Evolutionary conservation across 2,329 filamentous ascomycete genomes (phyloP).

Genomic region (Pseudonectria buxi): DNA sequence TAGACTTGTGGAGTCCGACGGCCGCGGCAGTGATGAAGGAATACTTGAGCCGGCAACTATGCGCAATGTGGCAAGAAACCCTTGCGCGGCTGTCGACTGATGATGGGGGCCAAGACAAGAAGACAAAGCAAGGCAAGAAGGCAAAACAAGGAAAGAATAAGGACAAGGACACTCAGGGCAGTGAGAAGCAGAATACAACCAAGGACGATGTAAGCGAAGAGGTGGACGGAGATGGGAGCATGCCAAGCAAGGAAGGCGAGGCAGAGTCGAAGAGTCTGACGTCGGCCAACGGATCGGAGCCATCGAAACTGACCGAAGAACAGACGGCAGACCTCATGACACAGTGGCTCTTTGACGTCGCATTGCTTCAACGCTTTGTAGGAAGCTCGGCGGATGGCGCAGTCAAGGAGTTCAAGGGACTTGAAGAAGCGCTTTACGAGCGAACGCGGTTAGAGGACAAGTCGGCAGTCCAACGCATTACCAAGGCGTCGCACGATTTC

Average conservation of each 20-base stretch:
- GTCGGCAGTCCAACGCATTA: constrained; percentile 45
- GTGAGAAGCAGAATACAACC: constrained; percentile 1
- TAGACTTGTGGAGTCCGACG: constrained; percentile 73
- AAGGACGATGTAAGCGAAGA: constrained; percentile 8
- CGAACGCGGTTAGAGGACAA: constrained; percentile 44
- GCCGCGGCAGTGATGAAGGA: constrained; percentile 59
- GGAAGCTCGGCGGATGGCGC: constrained; percentile 19
- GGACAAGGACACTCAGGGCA: constrained; percentile 3
- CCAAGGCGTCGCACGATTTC: constrained; percentile 64
- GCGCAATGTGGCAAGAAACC: constrained; percentile 39
- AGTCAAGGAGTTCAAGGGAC: constrained; percentile 30
- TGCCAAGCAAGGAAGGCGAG: constrained; percentile 5
- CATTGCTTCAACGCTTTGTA: constrained; percentile 43
- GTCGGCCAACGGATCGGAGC: constrained; percentile 1
- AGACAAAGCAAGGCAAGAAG: constrained; percentile 10
- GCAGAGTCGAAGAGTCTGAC: constrained; percentile 6
- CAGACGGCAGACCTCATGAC: constrained; percentile 41
- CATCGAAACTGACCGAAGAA: constrained; percentile 8
- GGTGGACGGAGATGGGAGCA: constrained; percentile 8
- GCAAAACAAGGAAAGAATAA: constrained; percentile 5
- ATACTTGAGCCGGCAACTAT: constrained; percentile 45
- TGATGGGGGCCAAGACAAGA: constrained; percentile 8
- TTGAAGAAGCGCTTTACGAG: constrained; percentile 40
- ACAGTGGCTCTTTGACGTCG: constrained; percentile 57
- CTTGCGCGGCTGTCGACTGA: constrained; percentile 26